Evolutionary conservation across 352 stramenopile species (phyloP).

Genomic region (Pythium sukuiense): DNA sequence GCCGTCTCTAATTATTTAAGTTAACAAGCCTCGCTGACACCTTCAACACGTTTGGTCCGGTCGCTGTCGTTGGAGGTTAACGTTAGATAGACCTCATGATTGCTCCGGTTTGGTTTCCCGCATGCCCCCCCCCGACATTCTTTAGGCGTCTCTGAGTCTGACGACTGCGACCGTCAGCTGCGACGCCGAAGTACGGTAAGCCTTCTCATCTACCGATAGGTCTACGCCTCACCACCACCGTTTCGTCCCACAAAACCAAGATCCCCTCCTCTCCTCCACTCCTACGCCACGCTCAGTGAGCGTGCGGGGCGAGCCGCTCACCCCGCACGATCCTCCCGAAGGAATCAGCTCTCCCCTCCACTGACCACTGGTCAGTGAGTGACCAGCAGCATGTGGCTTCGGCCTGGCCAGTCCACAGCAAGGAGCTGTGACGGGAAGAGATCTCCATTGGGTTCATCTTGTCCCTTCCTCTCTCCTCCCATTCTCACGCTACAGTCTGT

Average conservation of each 20-base stretch:
- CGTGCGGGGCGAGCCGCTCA: no score
- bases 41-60: not conserved
- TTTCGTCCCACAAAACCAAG: not conserved
- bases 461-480: no score
- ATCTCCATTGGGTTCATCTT: no score
- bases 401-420: no score
- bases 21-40: not conserved
- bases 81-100: not conserved
- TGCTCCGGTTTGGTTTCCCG: not conserved
- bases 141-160: not conserved
- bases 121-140: not conserved
- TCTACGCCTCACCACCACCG: no score
- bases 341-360: not conserved
- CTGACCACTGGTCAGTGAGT: not conserved
- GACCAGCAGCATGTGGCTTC: not conserved
- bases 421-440: not conserved
- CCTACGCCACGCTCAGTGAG: no score
- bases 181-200: not conserved
- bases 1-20: conserved; percentile 20
- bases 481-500: no score
- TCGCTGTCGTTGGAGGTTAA: not conserved
- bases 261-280: not conserved
- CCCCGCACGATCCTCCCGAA: not conserved
- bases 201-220: no score
- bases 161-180: not conserved